A percentile compares a stretch with the other conserved stretches of the same genome.
phyloP scores from a whole-genome alignment of 2,329 filamentous ascomycete genomes.

The Ophiostoma angusticollis region DNA sequence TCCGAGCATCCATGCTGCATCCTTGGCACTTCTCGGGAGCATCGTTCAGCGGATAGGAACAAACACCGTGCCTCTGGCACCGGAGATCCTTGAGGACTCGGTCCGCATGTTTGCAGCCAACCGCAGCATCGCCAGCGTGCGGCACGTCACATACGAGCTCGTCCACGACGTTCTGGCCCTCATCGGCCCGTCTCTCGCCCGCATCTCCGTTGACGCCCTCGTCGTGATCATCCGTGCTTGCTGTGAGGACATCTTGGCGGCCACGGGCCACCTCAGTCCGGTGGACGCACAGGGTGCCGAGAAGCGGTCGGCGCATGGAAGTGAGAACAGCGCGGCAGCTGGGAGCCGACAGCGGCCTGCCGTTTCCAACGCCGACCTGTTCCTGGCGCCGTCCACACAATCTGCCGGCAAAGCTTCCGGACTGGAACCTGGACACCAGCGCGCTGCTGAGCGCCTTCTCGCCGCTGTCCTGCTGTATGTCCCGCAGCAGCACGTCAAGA shows the following conservation, averaged over 20 bases:
- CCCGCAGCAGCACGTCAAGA: constrained; percentile 54
- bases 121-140: constrained; percentile 39
- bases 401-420: constrained; percentile 14
- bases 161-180: constrained; percentile 44
- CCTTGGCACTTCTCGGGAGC: constrained; percentile 47
- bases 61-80: constrained; percentile 45
- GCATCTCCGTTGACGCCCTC: constrained; percentile 51
- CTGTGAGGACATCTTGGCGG: constrained; percentile 59
- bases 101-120: constrained; percentile 55
- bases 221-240: constrained; percentile 50
- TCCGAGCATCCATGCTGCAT: constrained; percentile 60
- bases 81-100: constrained; percentile 57
- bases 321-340: neutral
- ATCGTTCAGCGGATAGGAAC: constrained; percentile 46
- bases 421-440: constrained; percentile 33
- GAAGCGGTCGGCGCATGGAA: constrained; percentile 16
- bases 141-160: constrained; percentile 47
- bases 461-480: constrained; percentile 48
- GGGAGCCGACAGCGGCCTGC: constrained; percentile 23
- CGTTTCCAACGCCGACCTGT: constrained; percentile 58
- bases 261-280: constrained; percentile 26
- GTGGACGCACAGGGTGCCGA: constrained; percentile 16
- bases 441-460: constrained; percentile 50
- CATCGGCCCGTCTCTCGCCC: constrained; percentile 54
- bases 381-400: constrained; percentile 34